Base-by-base conservation (phyloP, 805 yeast genomes). In the Wickerhamomyces mucosus region DNA sequence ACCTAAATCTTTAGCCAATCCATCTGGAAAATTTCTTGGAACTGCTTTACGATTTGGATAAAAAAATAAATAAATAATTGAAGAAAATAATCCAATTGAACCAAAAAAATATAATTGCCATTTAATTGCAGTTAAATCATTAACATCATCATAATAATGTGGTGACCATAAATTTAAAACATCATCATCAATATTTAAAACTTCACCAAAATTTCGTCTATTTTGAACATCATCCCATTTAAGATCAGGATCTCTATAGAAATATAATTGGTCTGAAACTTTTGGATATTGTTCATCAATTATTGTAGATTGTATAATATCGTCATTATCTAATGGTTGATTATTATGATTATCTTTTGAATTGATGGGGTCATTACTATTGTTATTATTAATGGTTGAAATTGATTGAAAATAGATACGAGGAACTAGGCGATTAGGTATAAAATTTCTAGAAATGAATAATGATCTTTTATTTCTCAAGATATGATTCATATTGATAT, bases 151-250 rank as follows among this genome's bases (percentile, higher is more conserved):
- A 53, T 65, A 73, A 49, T 75, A 69, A 49, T 83, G 94, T 10
- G 94, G 92, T 7, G 94, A 72, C 94, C 94, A 83, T 66, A 81
- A 68, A 55, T 83, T 88, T 49, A 76, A 65, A 55, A 72, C 60
- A 50, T 83, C 95, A 43, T 77, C 80, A 46, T 76, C 72, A 34
- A 75, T 72, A 52, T 75, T 76, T 41, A 82, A 55, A 18, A 85
- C 82, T 40, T 83, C 86, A 41, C 72, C 69, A 42, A 71, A 64
- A 63, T 83, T 82, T 59, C 94, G 75, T 61, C 89, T 72, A 55
- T 77, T 72, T 58, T 82, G 94, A 45, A 63, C 81, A 53, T 82
- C 89, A 53, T 82, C 92, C 57, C 77, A 83, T 49, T 72, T 75
- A 38, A 58, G 65, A 50, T 79, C 75, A 27, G 92, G 94, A 51